Conservation (phyloP, 176 grass and related monocot genomes). For the Tuctoria greenei region DNA sequence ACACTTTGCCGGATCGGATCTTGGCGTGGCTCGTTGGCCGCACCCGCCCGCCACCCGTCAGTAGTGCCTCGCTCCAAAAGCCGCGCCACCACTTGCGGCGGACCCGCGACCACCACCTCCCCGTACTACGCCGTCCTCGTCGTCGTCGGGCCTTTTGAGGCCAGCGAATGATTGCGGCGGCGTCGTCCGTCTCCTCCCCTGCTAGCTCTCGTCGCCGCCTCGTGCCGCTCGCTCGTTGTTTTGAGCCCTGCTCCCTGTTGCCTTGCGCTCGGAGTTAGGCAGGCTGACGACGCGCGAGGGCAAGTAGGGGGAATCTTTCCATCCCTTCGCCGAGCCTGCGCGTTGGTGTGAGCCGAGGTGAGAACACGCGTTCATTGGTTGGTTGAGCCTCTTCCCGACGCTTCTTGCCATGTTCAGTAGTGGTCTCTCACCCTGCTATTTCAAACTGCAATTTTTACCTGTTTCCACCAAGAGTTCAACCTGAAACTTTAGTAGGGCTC, state of each 20-base stretch:
- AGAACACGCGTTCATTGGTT: background rate
- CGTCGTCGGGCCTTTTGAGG: conserved; percentile 18
- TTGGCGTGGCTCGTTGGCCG: conserved; percentile 34
- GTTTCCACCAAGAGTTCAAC: background rate
- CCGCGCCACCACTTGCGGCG: conserved; percentile 11
- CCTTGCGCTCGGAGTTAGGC: conserved; percentile 29
- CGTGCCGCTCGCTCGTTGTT: conserved; percentile 5
- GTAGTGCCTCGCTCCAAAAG: conserved; percentile 33
- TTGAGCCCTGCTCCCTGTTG: conserved; percentile 23
- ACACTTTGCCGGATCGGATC: conserved; percentile 41
- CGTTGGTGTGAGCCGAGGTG: background rate
- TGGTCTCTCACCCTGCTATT: background rate
- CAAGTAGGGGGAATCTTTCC: conserved; percentile 36
- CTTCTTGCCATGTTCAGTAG: background rate
- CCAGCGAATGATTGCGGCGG: conserved; percentile 31
- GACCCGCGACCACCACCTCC: background rate
- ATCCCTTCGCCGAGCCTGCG: background rate
- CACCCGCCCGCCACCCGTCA: background rate
- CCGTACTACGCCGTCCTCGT: too few relatives aligned
- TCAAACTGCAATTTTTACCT: background rate
- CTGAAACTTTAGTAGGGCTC: background rate
- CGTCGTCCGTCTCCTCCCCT: background rate
- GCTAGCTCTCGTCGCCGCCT: background rate
- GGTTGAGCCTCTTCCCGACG: background rate
- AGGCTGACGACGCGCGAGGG: background rate